Conservation (phyloP, 768 basidiomycete genomes). For the Tricholoma furcatifolium region DNA sequence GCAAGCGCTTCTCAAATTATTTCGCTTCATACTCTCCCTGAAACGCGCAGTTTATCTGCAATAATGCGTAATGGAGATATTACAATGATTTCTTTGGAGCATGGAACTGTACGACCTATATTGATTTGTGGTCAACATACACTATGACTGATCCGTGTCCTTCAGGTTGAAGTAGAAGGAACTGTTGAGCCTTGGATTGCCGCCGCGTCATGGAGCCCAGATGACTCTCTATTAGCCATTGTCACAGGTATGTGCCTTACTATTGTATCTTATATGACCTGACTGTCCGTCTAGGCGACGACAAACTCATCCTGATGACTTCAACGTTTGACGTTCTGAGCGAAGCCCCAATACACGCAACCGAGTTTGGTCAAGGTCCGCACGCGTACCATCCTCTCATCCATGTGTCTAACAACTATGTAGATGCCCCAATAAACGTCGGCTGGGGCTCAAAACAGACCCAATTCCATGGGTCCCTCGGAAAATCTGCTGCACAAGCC, state of each 20-base stretch:
- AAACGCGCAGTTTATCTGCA: slow-evolving; percentile 62
- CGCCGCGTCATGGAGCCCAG: slow-evolving; percentile 88
- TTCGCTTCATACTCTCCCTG: slow-evolving; percentile 68
- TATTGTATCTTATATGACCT: neutral
- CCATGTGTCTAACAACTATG: slow-evolving; percentile 2
- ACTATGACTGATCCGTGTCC: neutral
- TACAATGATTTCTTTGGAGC: slow-evolving; percentile 56
- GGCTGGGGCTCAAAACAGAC: slow-evolving; percentile 98
- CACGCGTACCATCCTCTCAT: neutral
- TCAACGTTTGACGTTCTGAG: slow-evolving; percentile 85
- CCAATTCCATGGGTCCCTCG: slow-evolving; percentile 95
- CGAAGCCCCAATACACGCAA: slow-evolving; percentile 68
- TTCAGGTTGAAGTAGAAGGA: slow-evolving; percentile 78
- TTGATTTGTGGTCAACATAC: neutral
- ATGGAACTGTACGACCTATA: slow-evolving; percentile 38
- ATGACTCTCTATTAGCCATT: slow-evolving; percentile 82
- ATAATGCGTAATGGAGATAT: slow-evolving; percentile 85
- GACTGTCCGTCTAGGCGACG: slow-evolving; percentile 46
- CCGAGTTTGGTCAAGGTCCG: slow-evolving; percentile 84
- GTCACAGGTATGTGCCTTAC: slow-evolving; percentile 59
- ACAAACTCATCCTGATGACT: slow-evolving; percentile 86
- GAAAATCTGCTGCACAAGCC: slow-evolving; percentile 76
- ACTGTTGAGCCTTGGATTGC: slow-evolving; percentile 82
- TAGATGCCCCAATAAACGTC: slow-evolving; percentile 90
- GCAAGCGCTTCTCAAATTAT: slow-evolving; percentile 45